Evolutionary conservation across 306 rosid genomes (phyloP), one percentile per base, ranked within the genome.

Genomic region (Gynostemma pentaphyllum): DNA sequence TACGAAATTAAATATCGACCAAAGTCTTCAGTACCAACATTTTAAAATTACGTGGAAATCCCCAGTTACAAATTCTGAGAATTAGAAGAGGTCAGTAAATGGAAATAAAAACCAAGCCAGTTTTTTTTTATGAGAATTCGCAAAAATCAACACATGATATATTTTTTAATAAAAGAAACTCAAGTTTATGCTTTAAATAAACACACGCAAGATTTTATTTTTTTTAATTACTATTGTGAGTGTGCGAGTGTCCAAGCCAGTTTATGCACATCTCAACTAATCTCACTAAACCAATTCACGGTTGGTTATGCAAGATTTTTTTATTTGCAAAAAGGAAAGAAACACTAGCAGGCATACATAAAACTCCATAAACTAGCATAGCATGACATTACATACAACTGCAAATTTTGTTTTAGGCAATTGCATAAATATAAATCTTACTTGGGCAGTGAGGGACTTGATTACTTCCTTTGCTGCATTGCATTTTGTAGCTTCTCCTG

Each of bases 401-500:
- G 19, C 15, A 6, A n/a, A n/a, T n/a, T n/a, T 26, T 26, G 14
- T 41, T 37, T 12, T n/a, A 48, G 24, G 4, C 11, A 48, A 21
- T 15, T 5, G 40, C 32, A 45, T 50, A 59, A 70, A 23, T 32
- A 74, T 60, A 46, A 47, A 18, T 50, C 70, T 49, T 66, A 66
- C 70, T 66, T 66, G 70, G 62, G 70, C 56, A 36, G 70, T 66
- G 23, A 66, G 70, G 10, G 70, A 66, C 62, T 36, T 66, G 24
- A 66, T 66, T 49, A 49, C 70, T 66, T 66, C 70, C 28, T 50
- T 66, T 32, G 70, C 70, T 36, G 70, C 70, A 47, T 66, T 66
- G 62, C 70, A 66, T 45, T 66, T 66, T 50, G 70, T n/a, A 19
- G 70, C 60, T 51, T 66, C 70, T 50, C 45, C 99, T 64, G 81